Base-by-base conservation (phyloP, 2,329 filamentous ascomycete species). In the Plectosphaerella sp. region DNA sequence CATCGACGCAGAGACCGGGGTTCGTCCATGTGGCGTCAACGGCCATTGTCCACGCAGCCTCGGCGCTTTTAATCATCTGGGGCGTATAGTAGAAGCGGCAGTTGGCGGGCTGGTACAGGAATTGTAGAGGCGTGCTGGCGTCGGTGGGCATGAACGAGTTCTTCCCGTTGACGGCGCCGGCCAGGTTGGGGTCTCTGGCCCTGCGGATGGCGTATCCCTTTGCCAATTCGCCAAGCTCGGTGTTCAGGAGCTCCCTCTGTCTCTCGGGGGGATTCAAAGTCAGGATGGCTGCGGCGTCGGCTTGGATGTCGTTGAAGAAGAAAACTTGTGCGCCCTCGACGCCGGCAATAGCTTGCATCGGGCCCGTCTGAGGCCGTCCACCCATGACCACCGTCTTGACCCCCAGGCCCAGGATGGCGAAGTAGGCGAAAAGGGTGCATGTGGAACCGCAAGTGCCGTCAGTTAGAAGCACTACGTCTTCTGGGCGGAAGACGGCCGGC, bases 361-460 rank as follows among this genome's bases (percentile, higher is more conserved):
- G 64, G 1, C 75, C 71, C 10, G 64, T 62, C 49, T 67, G 67
- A 24, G 72, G 71, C 1, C 66, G 64, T 1, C 78, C 78, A 48
- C 78, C 78, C 28, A 77, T 65, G 3, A 69, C 70, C n/a, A 76
- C 71, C 1, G 73, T 74, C 58, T 73, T 73, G 15, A 80, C 69
- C 49, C 72, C 72, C 37, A 68, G 71, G 57, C 79, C 72, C 18
- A 73, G 67, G 46, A 75, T 75, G 69, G 82, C 72, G 45, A 82
- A 67, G 56, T 83, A 79, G 2, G 70, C 69, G 61, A 83, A 81
- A 37, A 80, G 72, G 14, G 77, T 74, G 62, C 79, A 83, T 2
- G 79, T 78, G 1, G 76, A 79, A 15, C 73, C 75, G 58, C 79
- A 83, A 50, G 75, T 75, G 33, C 78, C 78, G 57, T 83, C 78